A percentile compares a stretch with the other conserved stretches of the same genome.
These are phyloP conservation scores for Solanum bukasovii DNA, from an alignment of 257 asterid genomes.

Conservation along the genomic window DNA sequence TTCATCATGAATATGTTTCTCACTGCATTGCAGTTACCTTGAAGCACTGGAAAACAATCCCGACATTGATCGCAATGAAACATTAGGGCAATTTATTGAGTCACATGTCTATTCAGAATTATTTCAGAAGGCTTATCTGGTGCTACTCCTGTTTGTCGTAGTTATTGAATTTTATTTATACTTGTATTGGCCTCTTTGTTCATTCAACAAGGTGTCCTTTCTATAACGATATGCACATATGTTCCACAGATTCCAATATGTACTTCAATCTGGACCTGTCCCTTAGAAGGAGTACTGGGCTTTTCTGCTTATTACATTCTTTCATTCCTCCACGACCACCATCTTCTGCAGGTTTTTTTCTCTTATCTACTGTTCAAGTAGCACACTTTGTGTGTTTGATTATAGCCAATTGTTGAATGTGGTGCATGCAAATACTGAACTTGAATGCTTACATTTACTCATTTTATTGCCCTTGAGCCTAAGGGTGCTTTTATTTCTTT, in stretches of 20 bases:
- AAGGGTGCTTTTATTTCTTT: background rate
- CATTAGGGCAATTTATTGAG: background rate
- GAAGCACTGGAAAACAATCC: background rate
- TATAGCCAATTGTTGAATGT: background rate
- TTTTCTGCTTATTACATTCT: constrained; percentile 80
- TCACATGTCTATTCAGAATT: background rate
- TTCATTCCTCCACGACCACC: constrained; percentile 73
- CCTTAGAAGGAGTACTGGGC: constrained; percentile 61
- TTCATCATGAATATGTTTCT: background rate
- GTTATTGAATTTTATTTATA: background rate
- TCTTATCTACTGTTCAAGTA: background rate
- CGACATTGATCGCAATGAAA: background rate
- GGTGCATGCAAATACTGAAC: background rate
- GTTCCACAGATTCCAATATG: constrained; percentile 67
- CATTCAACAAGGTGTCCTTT: background rate
- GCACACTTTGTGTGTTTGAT: background rate
- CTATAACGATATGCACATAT: background rate
- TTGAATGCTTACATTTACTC: background rate
- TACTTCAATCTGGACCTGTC: constrained; percentile 88
- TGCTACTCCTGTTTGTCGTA: background rate
- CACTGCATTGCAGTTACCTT: background rate
- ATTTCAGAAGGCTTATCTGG: background rate
- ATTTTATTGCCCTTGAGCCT: background rate
- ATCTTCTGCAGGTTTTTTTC: constrained; percentile 64
- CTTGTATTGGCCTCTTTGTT: background rate